These are phyloP conservation scores for Tolypocladium tropicale DNA, from an alignment of 2,329 filamentous ascomycete species.

Conservation along the genomic window DNA sequence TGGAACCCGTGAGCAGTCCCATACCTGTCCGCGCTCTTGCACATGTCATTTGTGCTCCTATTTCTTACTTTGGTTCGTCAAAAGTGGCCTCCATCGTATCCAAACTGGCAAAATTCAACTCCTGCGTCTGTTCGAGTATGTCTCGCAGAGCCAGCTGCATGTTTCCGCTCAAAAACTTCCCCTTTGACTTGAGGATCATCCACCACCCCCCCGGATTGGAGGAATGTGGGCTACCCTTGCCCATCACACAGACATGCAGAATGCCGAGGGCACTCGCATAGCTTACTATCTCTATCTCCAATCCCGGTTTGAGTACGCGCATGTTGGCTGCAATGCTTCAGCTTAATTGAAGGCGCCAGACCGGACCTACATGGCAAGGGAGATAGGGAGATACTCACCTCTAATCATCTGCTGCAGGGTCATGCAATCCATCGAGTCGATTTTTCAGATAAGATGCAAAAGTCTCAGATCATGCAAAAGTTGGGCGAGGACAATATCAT, in stretches of 20 bases:
- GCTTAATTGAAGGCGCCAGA: not conserved
- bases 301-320: not conserved
- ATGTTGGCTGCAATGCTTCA: not conserved
- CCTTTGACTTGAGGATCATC: not conserved
- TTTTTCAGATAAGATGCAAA: not conserved
- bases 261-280: not conserved
- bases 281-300: not conserved
- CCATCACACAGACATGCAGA: not conserved
- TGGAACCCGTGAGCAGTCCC: too few species aligned
- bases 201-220: too few species aligned
- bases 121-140: not conserved
- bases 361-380: too few species aligned
- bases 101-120: not conserved
- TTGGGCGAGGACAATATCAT: not conserved
- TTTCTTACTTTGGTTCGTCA: too few species aligned
- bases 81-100: too few species aligned
- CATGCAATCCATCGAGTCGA: not conserved
- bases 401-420: not conserved
- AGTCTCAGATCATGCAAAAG: not conserved
- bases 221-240: not conserved
- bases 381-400: not conserved
- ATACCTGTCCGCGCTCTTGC: too few species aligned
- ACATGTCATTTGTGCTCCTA: too few species aligned
- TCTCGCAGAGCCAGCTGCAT: not conserved
- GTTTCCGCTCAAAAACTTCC: accelerated